Base-by-base conservation (phyloP, 352 stramenopile genomes). In the Pythium phragmitis region DNA sequence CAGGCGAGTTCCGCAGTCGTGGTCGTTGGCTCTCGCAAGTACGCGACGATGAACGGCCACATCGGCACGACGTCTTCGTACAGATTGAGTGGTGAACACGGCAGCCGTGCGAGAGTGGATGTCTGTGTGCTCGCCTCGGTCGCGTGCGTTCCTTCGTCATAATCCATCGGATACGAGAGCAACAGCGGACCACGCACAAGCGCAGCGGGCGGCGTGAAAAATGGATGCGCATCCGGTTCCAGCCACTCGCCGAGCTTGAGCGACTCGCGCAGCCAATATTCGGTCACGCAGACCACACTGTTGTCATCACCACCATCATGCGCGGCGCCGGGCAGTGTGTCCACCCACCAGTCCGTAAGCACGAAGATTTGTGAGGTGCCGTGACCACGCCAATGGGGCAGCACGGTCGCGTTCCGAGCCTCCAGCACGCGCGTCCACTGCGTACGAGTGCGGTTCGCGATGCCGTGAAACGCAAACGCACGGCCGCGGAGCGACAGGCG, bases 1-100 rank as follows among this genome's bases (percentile, higher is more conserved):
- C 23, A 13, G 2, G 61, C 23, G 17, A 92, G 69, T 12, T 86
- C 80, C 0, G 63, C 47, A 1, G 70, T 54, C 28, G 73, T 70
- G 2, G 21, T 57, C 39, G 89, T 87, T 3, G 82, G 82, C 17
- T 72, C 58, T 3, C 62, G 62, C 41, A 93, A 33, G 23, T 77
- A 76, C 8, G 73, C 72, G 13, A 85, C 66, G 37, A 82, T 62
- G 54, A 91, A 93, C 4, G 85, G 85, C 85, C 85, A 93, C n/a
- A 87, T 43, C 43, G 85, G 85, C 45, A 93, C 76, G 36, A 72
- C 33, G 4, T 70, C 55, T 42, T 62, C 43, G 23, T 70, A 80
- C 2, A 58, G 21, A 48, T 71, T 76, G 19, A 33, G 37, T 23
- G 73, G 70, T 12, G 82, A 88, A 48, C 68, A 90, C 3, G 85